These are phyloP conservation scores for Tylopilus intermedius DNA, from an alignment of 768 basidiomycete species.

Conservation along the genomic window DNA sequence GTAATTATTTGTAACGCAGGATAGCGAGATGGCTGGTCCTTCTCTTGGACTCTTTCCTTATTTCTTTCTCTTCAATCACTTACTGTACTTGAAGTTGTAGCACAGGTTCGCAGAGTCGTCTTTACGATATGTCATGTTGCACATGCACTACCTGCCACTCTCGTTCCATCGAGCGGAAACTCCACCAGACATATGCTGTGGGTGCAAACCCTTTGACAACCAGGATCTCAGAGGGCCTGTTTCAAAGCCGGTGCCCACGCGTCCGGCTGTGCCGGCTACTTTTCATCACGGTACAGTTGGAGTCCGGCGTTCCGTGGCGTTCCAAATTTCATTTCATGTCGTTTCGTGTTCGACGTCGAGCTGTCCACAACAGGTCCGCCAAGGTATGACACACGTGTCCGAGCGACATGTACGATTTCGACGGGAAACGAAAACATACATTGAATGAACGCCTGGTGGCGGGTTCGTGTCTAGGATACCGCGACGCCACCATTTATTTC, in stretches of 20 bases:
- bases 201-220: neutral
- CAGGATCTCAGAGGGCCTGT: neutral
- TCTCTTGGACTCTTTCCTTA: conserved; percentile 8
- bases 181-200: neutral
- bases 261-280: neutral
- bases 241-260: neutral
- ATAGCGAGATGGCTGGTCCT: conserved; percentile 14
- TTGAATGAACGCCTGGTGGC: neutral
- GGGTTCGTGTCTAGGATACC: neutral
- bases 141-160: neutral
- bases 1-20: conserved; percentile 22
- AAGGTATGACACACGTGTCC: conserved; percentile 5
- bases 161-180: neutral
- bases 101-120: neutral
- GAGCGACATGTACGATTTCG: neutral
- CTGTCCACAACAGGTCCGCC: neutral
- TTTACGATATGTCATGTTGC: neutral
- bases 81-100: neutral
- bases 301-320: neutral
- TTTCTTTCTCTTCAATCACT: neutral
- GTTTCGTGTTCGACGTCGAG: neutral
- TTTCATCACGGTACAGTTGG: conserved; percentile 1
- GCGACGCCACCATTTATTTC: conserved; percentile 4
- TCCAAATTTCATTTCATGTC: neutral
- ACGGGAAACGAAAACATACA: neutral